Evolutionary conservation across 768 basidiomycete species (phyloP).

Genomic region (Podaxis sp.): DNA sequence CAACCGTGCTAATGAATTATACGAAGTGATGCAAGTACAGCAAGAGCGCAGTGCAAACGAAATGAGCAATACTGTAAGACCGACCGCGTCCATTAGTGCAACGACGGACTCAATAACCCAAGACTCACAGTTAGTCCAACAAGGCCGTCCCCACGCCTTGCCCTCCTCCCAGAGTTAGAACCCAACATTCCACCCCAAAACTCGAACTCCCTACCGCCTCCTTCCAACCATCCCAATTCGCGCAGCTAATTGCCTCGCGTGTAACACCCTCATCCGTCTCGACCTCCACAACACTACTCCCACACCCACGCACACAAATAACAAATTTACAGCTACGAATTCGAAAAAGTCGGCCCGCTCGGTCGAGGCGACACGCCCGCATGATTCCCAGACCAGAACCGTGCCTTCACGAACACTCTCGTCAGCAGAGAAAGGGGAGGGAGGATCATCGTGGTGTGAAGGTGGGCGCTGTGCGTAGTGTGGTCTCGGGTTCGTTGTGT

Average conservation of each 20-base stretch:
- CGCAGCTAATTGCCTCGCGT: constrained; percentile 78
- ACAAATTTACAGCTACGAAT: constrained; percentile 81
- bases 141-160: background rate
- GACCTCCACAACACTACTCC: constrained; percentile 68
- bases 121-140: background rate
- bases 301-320: constrained; percentile 68
- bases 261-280: constrained; percentile 45
- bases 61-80: background rate
- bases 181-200: background rate
- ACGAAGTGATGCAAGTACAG: background rate
- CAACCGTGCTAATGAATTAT: background rate
- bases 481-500: background rate
- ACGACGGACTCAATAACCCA: background rate
- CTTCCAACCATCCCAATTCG: constrained; percentile 67
- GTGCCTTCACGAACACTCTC: constrained; percentile 39
- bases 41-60: background rate
- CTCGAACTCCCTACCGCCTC: constrained; percentile 11
- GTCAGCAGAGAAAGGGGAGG: constrained; percentile 24
- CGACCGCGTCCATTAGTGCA: background rate
- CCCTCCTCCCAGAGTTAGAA: no score
- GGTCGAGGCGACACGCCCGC: constrained; percentile 77
- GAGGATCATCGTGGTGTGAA: constrained; percentile 23
- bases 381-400: constrained; percentile 88
- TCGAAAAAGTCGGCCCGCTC: constrained; percentile 91
- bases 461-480: constrained; percentile 8